Conservation (phyloP, 2,329 filamentous ascomycete species). For the Sphaerulina vaccinii region DNA sequence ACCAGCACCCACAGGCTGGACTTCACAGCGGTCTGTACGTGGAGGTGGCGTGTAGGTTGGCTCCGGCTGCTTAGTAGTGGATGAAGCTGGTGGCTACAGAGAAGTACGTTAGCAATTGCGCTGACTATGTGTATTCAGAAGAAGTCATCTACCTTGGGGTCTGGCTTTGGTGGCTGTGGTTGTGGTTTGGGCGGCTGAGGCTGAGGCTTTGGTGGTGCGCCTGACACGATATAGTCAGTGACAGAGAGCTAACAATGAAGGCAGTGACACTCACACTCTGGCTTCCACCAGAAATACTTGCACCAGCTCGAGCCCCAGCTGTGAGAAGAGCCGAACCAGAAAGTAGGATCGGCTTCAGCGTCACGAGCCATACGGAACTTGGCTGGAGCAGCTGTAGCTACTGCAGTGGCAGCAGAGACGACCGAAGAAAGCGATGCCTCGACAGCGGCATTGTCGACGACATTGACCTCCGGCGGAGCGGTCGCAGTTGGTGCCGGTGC, state of each 20-base stretch:
- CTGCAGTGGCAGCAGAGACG: conserved; percentile 6
- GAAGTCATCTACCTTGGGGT: not conserved
- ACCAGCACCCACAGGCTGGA: not conserved
- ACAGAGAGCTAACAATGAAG: not conserved
- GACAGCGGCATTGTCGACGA: conserved; percentile 9
- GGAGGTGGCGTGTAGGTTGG: not conserved
- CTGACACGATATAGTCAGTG: not conserved
- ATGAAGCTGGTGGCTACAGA: not conserved
- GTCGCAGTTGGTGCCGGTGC: conserved; percentile 12
- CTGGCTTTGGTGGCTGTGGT: not conserved
- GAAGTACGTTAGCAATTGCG: not conserved
- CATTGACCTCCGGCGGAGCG: conserved; percentile 11
- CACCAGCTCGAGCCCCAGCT: not conserved
- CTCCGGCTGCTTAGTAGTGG: not conserved
- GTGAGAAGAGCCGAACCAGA: not conserved
- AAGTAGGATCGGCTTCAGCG: conserved; percentile 9
- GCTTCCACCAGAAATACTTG: not conserved
- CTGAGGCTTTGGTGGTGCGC: too few species aligned
- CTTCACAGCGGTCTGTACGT: not conserved
- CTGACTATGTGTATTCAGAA: not conserved
- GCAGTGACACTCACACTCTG: not conserved
- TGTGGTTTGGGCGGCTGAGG: not conserved
- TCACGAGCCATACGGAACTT: conserved; percentile 13
- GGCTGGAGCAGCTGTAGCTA: conserved; percentile 7
- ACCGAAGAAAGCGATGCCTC: conserved; percentile 7